Percentiles rank a stretch among this genome's conserved stretches.
These are phyloP conservation scores for Streptanthus diversifolius DNA, from an alignment of 345 rosid genomes.

Conservation along the genomic window DNA sequence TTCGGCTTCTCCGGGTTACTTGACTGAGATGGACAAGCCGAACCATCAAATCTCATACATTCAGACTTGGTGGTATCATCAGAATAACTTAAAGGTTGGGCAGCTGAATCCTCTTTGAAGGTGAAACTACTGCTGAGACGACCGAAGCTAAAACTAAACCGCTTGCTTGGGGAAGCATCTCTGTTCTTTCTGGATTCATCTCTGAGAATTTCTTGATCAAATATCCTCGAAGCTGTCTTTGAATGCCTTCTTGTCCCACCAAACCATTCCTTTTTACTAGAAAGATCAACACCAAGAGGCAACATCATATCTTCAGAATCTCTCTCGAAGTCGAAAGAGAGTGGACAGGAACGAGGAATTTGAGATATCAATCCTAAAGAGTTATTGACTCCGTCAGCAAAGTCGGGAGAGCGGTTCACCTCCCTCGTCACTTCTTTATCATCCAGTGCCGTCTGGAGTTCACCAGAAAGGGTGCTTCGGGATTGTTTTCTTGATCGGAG, in stretches of 20 bases:
- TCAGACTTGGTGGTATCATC: conserved; percentile 51
- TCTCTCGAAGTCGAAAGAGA: conserved; percentile 39
- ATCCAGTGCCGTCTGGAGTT: conserved; percentile 23
- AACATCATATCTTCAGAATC: conserved; percentile 27
- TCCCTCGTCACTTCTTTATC: conserved; percentile 29
- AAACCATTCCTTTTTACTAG: conserved; percentile 34
- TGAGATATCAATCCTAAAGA: conserved; percentile 36
- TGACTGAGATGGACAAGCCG: conserved; percentile 34
- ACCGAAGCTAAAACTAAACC: conserved; percentile 80
- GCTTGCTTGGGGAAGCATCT: conserved; percentile 53
- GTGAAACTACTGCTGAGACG: conserved; percentile 74
- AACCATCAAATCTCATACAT: conserved; percentile 45
- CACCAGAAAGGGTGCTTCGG: conserved; percentile 27
- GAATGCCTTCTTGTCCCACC: conserved; percentile 28
- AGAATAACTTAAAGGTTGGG: conserved; percentile 43
- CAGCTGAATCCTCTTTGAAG: conserved; percentile 55
- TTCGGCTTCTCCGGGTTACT: conserved; percentile 39
- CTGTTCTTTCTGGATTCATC: conserved; percentile 43
- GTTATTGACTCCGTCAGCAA: conserved; percentile 30
- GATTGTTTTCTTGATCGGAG: conserved; percentile 43
- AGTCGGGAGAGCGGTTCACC: conserved; percentile 33
- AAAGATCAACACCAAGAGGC: conserved; percentile 31
- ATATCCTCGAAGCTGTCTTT: conserved; percentile 33
- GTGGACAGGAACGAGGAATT: conserved; percentile 50
- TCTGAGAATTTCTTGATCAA: conserved; percentile 45